A percentile compares a stretch with the other conserved stretches of the same genome.
Evolutionary conservation across 2,329 filamentous ascomycete species (phyloP).

Genomic region (Pseudogymnoascus sp.): DNA sequence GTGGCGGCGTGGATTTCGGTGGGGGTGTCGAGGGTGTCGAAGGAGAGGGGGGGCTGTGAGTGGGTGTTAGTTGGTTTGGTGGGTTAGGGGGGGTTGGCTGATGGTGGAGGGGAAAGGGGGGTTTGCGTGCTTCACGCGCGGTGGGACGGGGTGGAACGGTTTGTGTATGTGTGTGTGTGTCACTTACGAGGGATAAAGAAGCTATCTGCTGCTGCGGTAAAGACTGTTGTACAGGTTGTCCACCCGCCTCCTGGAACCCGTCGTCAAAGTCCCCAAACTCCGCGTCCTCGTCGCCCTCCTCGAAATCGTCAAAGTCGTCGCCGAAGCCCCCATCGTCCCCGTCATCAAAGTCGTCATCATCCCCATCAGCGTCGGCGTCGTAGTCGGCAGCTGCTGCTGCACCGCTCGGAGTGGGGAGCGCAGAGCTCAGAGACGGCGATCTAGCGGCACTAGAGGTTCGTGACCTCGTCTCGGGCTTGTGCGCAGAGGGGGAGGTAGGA

Average conservation of each 20-base stretch:
- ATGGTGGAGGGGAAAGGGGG: neutral
- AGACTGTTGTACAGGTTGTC: conserved; percentile 28
- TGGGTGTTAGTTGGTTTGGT: conserved; percentile 20
- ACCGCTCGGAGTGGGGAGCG: conserved; percentile 28
- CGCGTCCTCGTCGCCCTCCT: conserved; percentile 43
- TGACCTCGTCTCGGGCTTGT: conserved; percentile 55
- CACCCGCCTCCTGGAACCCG: conserved; percentile 51
- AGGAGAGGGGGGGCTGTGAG: conserved; percentile 57
- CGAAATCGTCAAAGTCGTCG: conserved; percentile 64
- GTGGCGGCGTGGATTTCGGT: conserved; percentile 54
- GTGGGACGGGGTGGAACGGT: conserved; percentile 8
- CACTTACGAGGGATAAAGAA: conserved; percentile 36
- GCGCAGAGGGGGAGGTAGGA: conserved; percentile 35
- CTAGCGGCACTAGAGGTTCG: conserved; percentile 43
- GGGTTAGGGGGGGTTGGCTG: neutral
- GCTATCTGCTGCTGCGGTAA: conserved; percentile 28
- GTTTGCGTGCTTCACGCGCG: conserved; percentile 9
- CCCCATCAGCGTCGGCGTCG: conserved; percentile 19
- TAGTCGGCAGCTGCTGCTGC: conserved; percentile 12
- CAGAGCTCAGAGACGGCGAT: conserved; percentile 35
- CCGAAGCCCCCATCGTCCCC: conserved; percentile 43
- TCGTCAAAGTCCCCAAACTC: conserved; percentile 52
- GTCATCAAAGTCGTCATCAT: conserved; percentile 35
- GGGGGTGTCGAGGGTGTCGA: conserved; percentile 49
- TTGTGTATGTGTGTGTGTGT: conserved; percentile 16